Conservation (phyloP, 257 asterid species). For the Solanum bulbocastanum region DNA sequence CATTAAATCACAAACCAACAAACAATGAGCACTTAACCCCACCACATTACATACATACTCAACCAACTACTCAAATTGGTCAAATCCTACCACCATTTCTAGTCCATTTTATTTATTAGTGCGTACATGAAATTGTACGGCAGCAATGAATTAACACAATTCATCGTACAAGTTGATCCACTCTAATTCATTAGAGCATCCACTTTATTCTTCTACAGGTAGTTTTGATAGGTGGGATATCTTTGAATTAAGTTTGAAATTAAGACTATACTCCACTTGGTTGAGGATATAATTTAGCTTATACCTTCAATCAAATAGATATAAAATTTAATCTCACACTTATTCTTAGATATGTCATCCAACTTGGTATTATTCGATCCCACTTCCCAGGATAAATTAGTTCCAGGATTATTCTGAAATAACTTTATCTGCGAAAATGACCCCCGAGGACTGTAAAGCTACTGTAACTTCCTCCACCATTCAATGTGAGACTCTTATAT, state of each 20-base stretch:
- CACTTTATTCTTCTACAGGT: background rate
- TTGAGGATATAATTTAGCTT: background rate
- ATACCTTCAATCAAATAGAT: background rate
- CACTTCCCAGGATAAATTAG: background rate
- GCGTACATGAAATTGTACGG: background rate
- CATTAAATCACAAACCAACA: background rate
- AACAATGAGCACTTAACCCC: background rate
- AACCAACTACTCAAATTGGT: background rate
- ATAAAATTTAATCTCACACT: background rate
- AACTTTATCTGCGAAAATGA: background rate
- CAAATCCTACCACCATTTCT: background rate
- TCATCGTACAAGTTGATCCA: background rate
- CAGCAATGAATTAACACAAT: background rate
- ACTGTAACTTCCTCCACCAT: background rate
- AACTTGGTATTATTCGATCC: background rate
- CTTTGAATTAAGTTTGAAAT: no score
- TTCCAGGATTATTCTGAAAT: background rate
- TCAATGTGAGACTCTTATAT: background rate
- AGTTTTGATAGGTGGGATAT: background rate
- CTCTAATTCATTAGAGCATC: background rate
- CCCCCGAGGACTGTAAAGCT: background rate
- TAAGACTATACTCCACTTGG: background rate
- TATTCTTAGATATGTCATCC: no score
- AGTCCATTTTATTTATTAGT: background rate
- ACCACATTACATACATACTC: background rate